Evolutionary conservation across 805 yeast species (phyloP).

Genomic region (Kazachstania kunashirensis): DNA sequence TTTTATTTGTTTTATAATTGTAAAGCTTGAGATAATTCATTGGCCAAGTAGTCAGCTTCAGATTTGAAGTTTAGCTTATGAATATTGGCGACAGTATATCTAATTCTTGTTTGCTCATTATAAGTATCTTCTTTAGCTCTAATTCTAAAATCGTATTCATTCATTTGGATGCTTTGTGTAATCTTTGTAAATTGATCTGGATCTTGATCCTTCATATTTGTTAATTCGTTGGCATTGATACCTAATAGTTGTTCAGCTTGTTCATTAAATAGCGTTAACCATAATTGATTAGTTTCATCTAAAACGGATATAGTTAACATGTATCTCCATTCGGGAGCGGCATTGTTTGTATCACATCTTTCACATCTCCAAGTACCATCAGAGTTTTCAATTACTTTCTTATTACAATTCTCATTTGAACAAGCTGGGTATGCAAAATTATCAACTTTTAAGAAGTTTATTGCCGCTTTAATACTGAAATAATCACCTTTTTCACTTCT

Average conservation of each 20-base stretch:
- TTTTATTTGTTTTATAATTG: not conserved
- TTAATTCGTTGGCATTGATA: conserved; percentile 49
- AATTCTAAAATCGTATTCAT: conserved; percentile 64
- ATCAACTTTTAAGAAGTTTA: conserved; percentile 62
- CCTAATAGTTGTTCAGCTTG: conserved; percentile 65
- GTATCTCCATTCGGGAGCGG: conserved; percentile 69
- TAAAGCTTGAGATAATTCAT: conserved; percentile 22
- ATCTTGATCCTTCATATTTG: conserved; percentile 38
- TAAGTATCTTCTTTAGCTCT: conserved; percentile 79
- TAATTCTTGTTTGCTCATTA: conserved; percentile 64
- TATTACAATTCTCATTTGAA: conserved; percentile 61
- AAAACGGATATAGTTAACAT: conserved; percentile 65
- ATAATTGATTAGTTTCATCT: conserved; percentile 74
- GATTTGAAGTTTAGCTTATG: conserved; percentile 44
- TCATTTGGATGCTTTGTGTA: conserved; percentile 46
- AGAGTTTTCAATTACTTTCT: conserved; percentile 67
- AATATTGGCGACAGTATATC: conserved; percentile 57
- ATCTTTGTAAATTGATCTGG: conserved; percentile 37
- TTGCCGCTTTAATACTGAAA: conserved; percentile 64
- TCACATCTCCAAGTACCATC: conserved; percentile 89
- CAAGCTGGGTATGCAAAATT: conserved; percentile 89
- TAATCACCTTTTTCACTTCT: conserved; percentile 70
- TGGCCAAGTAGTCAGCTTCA: conserved; percentile 51
- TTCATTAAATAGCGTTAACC: conserved; percentile 83
- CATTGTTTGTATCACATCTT: conserved; percentile 64